These are phyloP conservation scores for Cadophora luteo-olivacea DNA, from an alignment of 2,329 filamentous ascomycete species.

Conservation along the genomic window DNA sequence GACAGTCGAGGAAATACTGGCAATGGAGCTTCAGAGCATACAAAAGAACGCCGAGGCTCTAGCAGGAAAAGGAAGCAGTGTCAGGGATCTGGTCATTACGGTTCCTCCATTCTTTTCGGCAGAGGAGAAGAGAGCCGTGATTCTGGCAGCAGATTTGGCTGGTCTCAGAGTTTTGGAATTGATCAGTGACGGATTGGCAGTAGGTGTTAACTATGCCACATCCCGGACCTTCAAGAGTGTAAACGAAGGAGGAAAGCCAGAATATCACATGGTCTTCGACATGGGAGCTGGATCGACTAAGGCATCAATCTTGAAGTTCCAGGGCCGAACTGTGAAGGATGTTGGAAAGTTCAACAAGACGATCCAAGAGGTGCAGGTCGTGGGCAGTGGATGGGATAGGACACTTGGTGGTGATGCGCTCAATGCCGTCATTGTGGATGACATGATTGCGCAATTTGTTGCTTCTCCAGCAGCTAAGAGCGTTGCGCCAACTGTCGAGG, in stretches of 20 bases:
- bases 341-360: conserved; percentile 95
- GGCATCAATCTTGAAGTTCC: conserved; percentile 88
- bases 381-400: conserved; percentile 88
- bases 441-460: conserved; percentile 84
- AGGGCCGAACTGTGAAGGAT: conserved; percentile 88
- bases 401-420: conserved; percentile 89
- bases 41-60: conserved; percentile 85
- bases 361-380: conserved; percentile 88
- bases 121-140: conserved; percentile 87
- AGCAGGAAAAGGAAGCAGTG: conserved; percentile 74
- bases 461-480: conserved; percentile 72
- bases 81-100: conserved; percentile 87
- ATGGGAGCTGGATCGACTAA: conserved; percentile 97
- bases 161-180: conserved; percentile 85
- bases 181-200: conserved; percentile 88
- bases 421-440: conserved; percentile 85
- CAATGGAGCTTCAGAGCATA: conserved; percentile 95
- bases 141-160: conserved; percentile 84
- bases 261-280: conserved; percentile 93
- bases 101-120: conserved; percentile 88
- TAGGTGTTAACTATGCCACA: conserved; percentile 95
- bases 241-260: conserved; percentile 82
- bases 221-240: conserved; percentile 86
- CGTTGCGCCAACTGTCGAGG: conserved; percentile 64
- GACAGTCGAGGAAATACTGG: conserved; percentile 90